A percentile compares a stretch with the other conserved stretches of the same genome.
Evolutionary conservation across 805 yeast species (phyloP).

Genomic region (Wickerhamomyces ciferrii): DNA sequence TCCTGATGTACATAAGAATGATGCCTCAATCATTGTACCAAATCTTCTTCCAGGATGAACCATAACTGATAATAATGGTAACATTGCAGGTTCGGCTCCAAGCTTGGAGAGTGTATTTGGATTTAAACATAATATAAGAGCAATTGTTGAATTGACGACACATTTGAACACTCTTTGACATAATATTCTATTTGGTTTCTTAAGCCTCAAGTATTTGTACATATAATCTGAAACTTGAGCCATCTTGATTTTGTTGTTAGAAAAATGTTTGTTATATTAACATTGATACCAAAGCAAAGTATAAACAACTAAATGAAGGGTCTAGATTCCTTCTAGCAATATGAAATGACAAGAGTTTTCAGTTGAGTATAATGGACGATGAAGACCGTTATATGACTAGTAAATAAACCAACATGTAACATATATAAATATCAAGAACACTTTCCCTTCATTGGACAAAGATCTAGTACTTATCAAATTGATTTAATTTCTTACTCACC

Average conservation of each 20-base stretch:
- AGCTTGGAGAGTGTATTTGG: conserved; percentile 27
- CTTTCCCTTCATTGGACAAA: too few relatives aligned
- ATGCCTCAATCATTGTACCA: conserved; percentile 41
- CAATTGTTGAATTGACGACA: conserved; percentile 33
- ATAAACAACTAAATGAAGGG: too few relatives aligned
- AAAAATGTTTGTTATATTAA: too few relatives aligned
- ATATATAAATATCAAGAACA: too few relatives aligned
- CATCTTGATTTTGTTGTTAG: neutral
- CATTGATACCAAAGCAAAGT: neutral
- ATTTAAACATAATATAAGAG: conserved; percentile 35
- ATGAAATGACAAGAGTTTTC: too few relatives aligned
- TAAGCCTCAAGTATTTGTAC: neutral
- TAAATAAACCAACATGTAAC: too few relatives aligned
- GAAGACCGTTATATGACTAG: too few relatives aligned
- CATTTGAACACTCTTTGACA: conserved; percentile 33
- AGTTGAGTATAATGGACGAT: too few relatives aligned
- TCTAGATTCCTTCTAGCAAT: too few relatives aligned
- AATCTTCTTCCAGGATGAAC: conserved; percentile 46
- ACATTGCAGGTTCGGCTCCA: conserved; percentile 38
- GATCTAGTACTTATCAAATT: too few relatives aligned
- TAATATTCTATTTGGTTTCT: conserved; percentile 21
- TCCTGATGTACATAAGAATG: conserved; percentile 35
- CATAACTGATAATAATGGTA: conserved; percentile 40
- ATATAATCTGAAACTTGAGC: neutral
- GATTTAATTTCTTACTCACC: too few relatives aligned